phyloP scores from a whole-genome alignment of 768 basidiomycete species.

The Lyophyllum atratum region DNA sequence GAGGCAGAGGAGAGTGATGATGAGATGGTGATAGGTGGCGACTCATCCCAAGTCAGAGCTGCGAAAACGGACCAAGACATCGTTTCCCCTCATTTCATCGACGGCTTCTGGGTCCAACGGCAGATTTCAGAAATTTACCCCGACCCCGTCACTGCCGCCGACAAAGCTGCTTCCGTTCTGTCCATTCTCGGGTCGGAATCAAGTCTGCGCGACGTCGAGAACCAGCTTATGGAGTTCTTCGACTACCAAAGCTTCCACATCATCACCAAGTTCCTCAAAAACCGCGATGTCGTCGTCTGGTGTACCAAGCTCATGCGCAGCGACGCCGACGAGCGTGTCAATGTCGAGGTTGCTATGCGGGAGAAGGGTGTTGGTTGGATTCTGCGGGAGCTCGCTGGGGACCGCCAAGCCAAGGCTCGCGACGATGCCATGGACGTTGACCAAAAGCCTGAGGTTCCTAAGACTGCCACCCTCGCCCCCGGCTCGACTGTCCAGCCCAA shows the following conservation, averaged over 20 bases:
- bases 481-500: conserved; percentile 89
- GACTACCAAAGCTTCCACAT: conserved; percentile 92
- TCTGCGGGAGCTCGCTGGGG: conserved; percentile 82
- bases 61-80: conserved; percentile 71
- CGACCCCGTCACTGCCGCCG: conserved; percentile 92
- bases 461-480: conserved; percentile 84
- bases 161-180: conserved; percentile 86
- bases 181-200: conserved; percentile 86
- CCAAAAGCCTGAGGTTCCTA: conserved; percentile 62
- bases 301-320: conserved; percentile 94
- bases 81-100: conserved; percentile 88
- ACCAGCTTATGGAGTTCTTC: conserved; percentile 94
- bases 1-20: conserved; percentile 54
- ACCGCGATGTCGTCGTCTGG: conserved; percentile 96
- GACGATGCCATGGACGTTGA: conserved; percentile 83
- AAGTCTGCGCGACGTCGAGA: conserved; percentile 89
- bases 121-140: conserved; percentile 89
- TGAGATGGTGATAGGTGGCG: conserved; percentile 79
- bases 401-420: conserved; percentile 59
- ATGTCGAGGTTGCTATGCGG: conserved; percentile 97
- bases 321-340: conserved; percentile 84
- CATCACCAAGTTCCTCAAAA: conserved; percentile 89
- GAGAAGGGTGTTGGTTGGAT: conserved; percentile 98
- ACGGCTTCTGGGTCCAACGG: conserved; percentile 98
- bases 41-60: conserved; percentile 51